These are phyloP conservation scores for Pyrrhoderma lamaoense DNA, from an alignment of 1,284 basidiomycete species.

Conservation along the genomic window DNA sequence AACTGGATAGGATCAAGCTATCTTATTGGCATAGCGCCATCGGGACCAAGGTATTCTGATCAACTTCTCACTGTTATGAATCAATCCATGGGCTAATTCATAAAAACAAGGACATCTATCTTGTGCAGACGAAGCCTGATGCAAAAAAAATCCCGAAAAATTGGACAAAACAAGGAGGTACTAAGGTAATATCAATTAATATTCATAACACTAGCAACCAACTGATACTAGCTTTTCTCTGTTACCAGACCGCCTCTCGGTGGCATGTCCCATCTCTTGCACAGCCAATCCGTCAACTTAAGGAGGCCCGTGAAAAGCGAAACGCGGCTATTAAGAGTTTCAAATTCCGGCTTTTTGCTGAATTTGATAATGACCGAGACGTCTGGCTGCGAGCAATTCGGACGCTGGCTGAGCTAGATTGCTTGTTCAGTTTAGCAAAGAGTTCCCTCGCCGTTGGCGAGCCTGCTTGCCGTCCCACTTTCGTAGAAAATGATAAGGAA, in stretches of 20 bases:
- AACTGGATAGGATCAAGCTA: slow-evolving; percentile 40
- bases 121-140: slow-evolving; percentile 63
- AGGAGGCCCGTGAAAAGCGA: slow-evolving; percentile 88
- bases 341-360: slow-evolving; percentile 69
- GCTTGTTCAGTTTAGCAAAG: slow-evolving; percentile 88
- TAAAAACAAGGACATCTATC: slow-evolving; percentile 76
- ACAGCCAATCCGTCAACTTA: slow-evolving; percentile 67
- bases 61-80: no score
- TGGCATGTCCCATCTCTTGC: slow-evolving; percentile 74
- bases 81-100: no score
- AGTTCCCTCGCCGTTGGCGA: slow-evolving; percentile 86
- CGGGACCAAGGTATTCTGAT: slow-evolving; percentile 60
- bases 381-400: slow-evolving; percentile 75
- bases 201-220: slow-evolving; percentile 3
- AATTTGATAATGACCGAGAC: slow-evolving; percentile 81
- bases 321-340: slow-evolving; percentile 76
- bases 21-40: slow-evolving; percentile 79
- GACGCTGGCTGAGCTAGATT: slow-evolving; percentile 85
- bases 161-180: slow-evolving; percentile 80
- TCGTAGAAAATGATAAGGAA: slow-evolving; percentile 65
- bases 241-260: slow-evolving; percentile 54
- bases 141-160: slow-evolving; percentile 65
- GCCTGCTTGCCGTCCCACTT: slow-evolving; percentile 85
- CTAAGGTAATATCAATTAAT: slow-evolving; percentile 48
- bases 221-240: slow-evolving; percentile 6